Evolutionary conservation across 139 green algal genomes (phyloP), one percentile per base, ranked within the genome.

Genomic region (Pseudopediastrum boryanum): DNA sequence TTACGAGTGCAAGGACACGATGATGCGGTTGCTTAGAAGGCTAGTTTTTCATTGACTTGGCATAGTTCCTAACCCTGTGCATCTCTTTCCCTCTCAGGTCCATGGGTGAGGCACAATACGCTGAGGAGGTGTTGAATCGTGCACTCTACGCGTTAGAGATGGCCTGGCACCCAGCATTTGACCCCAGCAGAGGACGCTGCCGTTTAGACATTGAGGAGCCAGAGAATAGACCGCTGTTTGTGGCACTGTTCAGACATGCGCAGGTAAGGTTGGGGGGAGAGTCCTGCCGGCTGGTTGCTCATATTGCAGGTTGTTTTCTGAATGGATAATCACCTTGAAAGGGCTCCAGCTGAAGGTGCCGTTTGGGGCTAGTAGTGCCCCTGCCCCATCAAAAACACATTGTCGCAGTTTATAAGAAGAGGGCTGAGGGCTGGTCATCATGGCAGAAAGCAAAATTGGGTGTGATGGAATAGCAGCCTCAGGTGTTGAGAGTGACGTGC

Each of bases 111-210:
- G 71, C 71, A 10, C 71, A 78, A 56, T 44, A 58, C 38, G 72
- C 72, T 64, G 73, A 80, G 42, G 73, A 72, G 59, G 16, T 77
- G 52, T 35, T 83, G 77, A 3, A 25, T 27, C 67, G 86, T 9
- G 82, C 84, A 31, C 85, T 98, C 62, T 98, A 95, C 52, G 86
- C 87, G 3, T 75, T 98, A 29, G 95, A 98, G 84, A 83, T 85
- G 71, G 92, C 88, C 0, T 98, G 91, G 91, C 92, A 93, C 64
- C 87, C 89, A 27, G 82, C 71, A 59, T 98, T 98, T 78, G 87
- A 92, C 76, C 86, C 87, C 33, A 73, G 75, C 1, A 66, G 85
- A 41, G 92, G 80, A 23, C 83, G 73, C 71, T 93, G 88, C 74
- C 83, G 86, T 13, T 77, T 97, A 43, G 83, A 87, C 67, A 93